Evolutionary conservation across 805 yeast genomes (phyloP).

Genomic region (Metschnikowia lachancei): DNA sequence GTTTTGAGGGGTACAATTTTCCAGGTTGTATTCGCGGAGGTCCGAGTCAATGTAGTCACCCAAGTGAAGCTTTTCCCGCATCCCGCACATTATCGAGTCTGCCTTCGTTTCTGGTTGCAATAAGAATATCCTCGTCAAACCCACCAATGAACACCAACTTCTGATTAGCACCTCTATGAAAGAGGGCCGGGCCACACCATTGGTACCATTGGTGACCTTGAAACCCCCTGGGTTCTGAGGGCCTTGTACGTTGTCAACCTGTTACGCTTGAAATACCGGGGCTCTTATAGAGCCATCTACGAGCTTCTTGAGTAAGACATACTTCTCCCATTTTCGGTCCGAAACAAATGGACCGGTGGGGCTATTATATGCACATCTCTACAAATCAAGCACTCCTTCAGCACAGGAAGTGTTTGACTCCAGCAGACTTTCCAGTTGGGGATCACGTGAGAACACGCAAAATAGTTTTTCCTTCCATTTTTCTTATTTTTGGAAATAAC

Average conservation of each 20-base stretch:
- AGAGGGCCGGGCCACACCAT: too few species aligned
- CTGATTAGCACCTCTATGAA: background rate
- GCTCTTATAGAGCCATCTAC: background rate
- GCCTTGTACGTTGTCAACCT: background rate
- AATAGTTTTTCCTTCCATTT: too few species aligned
- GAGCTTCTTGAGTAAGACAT: background rate
- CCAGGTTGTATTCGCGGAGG: constrained; percentile 3
- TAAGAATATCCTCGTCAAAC: background rate
- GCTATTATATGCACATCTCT: background rate
- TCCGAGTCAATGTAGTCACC: constrained; percentile 4
- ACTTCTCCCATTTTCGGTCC: background rate
- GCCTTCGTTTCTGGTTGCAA: background rate
- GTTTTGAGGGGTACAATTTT: background rate
- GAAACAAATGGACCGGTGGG: background rate
- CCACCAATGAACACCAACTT: background rate
- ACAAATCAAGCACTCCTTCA: too few species aligned
- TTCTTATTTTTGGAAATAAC: too few species aligned
- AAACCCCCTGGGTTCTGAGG: background rate
- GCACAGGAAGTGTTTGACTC: too few species aligned
- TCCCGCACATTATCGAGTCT: background rate
- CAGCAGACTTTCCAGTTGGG: too few species aligned
- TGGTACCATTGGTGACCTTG: background rate
- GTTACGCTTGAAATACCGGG: background rate
- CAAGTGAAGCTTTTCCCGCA: constrained; percentile 2
- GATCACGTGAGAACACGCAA: too few species aligned